Percentiles rank a stretch among this genome's conserved stretches.
Conservation (phyloP, 2,329 filamentous ascomycete species). For the Penicillium sp. region DNA sequence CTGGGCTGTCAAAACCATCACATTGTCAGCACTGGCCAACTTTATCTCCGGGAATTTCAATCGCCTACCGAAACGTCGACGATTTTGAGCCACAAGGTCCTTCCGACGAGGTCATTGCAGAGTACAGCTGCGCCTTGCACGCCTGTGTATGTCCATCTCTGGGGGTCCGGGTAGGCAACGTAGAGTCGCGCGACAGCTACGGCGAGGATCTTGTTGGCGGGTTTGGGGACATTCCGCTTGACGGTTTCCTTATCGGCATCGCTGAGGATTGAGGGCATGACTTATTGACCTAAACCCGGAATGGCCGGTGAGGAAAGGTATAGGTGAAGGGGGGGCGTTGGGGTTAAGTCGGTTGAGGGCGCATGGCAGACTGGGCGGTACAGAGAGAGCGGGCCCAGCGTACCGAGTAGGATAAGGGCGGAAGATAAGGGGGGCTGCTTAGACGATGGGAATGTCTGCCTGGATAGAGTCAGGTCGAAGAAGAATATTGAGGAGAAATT, state of each 20-base stretch:
- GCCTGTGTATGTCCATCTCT: conserved; percentile 89
- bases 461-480: neutral
- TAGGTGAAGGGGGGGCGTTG: conserved; percentile 3
- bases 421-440: neutral
- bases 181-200: conserved; percentile 86
- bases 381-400: conserved; percentile 13
- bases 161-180: conserved; percentile 78
- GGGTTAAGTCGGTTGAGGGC: conserved; percentile 13
- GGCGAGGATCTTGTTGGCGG: conserved; percentile 94
- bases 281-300: conserved; percentile 17
- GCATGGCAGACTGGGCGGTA: conserved; percentile 17
- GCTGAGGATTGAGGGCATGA: conserved; percentile 64
- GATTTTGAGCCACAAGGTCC: conserved; percentile 96
- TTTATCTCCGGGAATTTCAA: neutral
- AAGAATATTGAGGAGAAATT: neutral
- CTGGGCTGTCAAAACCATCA: conserved; percentile 52
- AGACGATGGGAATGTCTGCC: neutral
- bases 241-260: conserved; percentile 96
- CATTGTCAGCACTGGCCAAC: conserved; percentile 6
- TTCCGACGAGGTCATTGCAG: conserved; percentile 86
- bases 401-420: conserved; percentile 5
- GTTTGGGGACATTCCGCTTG: conserved; percentile 87
- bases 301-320: conserved; percentile 2
- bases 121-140: conserved; percentile 87
- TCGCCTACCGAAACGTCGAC: conserved; percentile 84